These are phyloP conservation scores for Aspergillus transmontanensis DNA, from an alignment of 2,329 filamentous ascomycete genomes.

Conservation along the genomic window DNA sequence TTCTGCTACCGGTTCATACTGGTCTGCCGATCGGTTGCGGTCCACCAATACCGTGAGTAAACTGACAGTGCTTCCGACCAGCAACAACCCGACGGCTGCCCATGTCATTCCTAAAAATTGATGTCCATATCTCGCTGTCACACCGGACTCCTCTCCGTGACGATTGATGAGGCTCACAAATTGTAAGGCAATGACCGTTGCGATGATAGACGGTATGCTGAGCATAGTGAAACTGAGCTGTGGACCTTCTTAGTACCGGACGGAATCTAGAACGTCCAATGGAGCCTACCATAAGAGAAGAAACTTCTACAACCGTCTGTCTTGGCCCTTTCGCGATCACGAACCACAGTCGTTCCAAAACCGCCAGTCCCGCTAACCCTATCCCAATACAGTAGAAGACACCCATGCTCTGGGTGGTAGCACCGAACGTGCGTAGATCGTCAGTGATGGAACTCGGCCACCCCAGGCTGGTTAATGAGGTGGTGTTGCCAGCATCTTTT, in stretches of 20 bases:
- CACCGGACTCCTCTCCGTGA: conserved; percentile 53
- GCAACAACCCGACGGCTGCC: conserved; percentile 50
- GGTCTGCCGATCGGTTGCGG: conserved; percentile 8
- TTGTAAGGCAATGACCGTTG: conserved; percentile 63
- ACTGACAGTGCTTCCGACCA: conserved; percentile 34
- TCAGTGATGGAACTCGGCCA: conserved; percentile 61
- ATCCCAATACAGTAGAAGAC: conserved; percentile 63
- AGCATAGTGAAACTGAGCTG: conserved; percentile 60
- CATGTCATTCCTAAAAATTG: conserved; percentile 64
- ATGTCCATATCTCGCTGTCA: conserved; percentile 53
- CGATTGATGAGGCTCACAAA: conserved; percentile 56
- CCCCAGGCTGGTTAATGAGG: conserved; percentile 55
- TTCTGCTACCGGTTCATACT: background rate
- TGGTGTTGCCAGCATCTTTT: conserved; percentile 49
- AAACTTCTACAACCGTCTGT: conserved; percentile 53
- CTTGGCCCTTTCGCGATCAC: conserved; percentile 50
- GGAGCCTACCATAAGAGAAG: conserved; percentile 46
- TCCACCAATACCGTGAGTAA: conserved; percentile 30
- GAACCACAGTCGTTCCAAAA: conserved; percentile 50
- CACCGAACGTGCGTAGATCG: conserved; percentile 54
- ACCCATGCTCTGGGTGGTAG: conserved; percentile 56
- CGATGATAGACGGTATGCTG: conserved; percentile 74
- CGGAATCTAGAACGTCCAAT: background rate
- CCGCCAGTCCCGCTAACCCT: conserved; percentile 52
- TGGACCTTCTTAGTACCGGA: background rate